Evolutionary conservation across 768 basidiomycete species (phyloP).

Genomic region (Xerocomellus chrysenteron): DNA sequence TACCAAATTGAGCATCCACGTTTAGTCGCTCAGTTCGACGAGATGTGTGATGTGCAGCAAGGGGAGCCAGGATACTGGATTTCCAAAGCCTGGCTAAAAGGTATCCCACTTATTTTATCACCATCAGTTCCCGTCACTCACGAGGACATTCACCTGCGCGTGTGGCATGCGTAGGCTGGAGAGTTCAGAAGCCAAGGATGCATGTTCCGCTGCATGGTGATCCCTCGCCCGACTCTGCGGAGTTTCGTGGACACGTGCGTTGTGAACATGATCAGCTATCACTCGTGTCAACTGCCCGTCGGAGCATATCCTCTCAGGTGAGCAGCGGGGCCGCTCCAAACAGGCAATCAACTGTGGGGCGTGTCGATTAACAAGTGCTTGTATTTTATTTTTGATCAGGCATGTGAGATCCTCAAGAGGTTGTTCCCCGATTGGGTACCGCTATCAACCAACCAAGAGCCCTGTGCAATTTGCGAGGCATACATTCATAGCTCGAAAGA

Average conservation of each 20-base stretch:
- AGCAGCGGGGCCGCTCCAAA: conserved; percentile 14
- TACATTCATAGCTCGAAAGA: conserved; percentile 54
- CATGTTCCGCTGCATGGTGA: conserved; percentile 58
- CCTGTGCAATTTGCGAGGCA: conserved; percentile 65
- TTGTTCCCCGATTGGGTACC: conserved; percentile 70
- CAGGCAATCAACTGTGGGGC: conserved; percentile 10
- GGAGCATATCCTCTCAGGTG: conserved; percentile 63
- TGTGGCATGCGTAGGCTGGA: conserved; percentile 60
- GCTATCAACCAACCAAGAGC: conserved; percentile 45
- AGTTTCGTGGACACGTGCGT: conserved; percentile 56
- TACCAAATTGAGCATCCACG: conserved; percentile 70
- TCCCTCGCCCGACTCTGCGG: conserved; percentile 61
- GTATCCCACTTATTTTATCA: conserved; percentile 35
- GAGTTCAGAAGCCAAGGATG: conserved; percentile 70
- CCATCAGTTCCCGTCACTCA: conserved; percentile 12
- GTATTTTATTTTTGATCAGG: conserved; percentile 41
- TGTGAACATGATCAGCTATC: conserved; percentile 73
- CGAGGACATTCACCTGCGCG: not conserved
- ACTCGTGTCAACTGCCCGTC: conserved; percentile 53
- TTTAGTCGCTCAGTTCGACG: conserved; percentile 58
- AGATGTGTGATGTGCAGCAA: conserved; percentile 42
- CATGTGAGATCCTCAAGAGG: conserved; percentile 48
- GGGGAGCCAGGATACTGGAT: conserved; percentile 61
- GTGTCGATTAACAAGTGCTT: conserved; percentile 16
- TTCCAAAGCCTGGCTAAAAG: conserved; percentile 78